Evolutionary conservation across 2,329 filamentous ascomycete genomes (phyloP).

Genomic region (Pseudogymnoascus sp.): DNA sequence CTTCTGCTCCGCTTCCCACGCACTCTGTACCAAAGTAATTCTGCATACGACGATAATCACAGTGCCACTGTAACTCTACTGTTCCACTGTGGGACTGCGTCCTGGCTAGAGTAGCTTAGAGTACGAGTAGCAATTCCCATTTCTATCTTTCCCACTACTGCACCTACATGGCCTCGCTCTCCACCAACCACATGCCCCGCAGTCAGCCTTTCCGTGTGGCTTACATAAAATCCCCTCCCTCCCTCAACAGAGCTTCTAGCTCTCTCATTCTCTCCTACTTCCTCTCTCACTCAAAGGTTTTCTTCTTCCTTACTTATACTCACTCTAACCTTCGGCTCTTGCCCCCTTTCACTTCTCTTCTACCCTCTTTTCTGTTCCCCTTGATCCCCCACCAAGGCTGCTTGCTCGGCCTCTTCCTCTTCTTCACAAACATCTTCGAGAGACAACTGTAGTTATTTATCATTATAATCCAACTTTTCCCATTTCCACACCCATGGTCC

Average conservation of each 20-base stretch:
- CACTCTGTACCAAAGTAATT: background rate
- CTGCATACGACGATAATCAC: background rate
- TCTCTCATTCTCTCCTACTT: conserved; percentile 5
- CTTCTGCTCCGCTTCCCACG: background rate
- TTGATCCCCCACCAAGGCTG: conserved; percentile 1
- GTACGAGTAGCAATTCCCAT: background rate
- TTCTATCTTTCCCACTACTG: conserved; percentile 5
- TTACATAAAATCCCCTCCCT: conserved; percentile 7
- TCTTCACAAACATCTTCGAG: conserved; percentile 7
- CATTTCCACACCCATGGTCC: conserved; percentile 2
- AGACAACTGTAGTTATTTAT: conserved; percentile 8
- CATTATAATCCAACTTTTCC: conserved; percentile 8
- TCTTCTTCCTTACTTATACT: conserved; percentile 3
- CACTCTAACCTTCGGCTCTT: background rate
- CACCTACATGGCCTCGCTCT: conserved; percentile 3
- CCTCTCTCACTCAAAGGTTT: background rate
- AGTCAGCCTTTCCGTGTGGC: background rate
- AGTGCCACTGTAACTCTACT: background rate
- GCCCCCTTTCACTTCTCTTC: conserved; percentile 1
- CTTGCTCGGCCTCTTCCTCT: background rate
- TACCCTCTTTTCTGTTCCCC: conserved; percentile 2
- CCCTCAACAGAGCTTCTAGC: conserved; percentile 3
- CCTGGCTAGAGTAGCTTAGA: background rate
- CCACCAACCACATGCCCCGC: conserved; percentile 4
- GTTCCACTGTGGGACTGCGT: conserved; percentile 5